Conservation (phyloP, 1,139 yeast species). For the Schwanniomyces etchellsii region DNA sequence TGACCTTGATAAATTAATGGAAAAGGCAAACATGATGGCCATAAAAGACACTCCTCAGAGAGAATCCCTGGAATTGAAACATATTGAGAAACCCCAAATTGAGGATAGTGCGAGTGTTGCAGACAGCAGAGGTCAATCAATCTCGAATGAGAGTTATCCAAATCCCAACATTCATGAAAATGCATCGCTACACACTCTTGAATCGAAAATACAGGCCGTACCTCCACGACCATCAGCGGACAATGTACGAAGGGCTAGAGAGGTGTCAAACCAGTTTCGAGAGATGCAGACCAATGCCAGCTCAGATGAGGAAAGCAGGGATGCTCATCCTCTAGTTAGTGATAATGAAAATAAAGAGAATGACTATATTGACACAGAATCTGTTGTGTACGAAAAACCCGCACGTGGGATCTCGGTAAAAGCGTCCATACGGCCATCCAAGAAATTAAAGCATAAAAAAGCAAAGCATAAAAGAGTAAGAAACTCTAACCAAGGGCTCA, state of each 20-base stretch:
- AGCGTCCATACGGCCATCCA: conserved; percentile 20
- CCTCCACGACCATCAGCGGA: conserved; percentile 38
- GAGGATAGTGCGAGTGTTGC: neutral
- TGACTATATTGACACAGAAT: conserved; percentile 36
- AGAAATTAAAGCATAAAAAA: conserved; percentile 14
- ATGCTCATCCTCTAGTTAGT: too few relatives aligned
- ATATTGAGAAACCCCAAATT: neutral
- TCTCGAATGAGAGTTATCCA: neutral
- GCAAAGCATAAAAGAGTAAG: conserved; percentile 12
- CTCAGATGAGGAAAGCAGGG: conserved; percentile 2
- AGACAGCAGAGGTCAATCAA: conserved; percentile 1
- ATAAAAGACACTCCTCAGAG: conserved; percentile 1
- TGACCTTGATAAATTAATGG: conserved; percentile 38
- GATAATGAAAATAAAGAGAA: conserved; percentile 17
- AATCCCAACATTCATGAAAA: neutral
- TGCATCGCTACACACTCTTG: neutral
- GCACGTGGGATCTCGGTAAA: conserved; percentile 31
- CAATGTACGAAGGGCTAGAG: conserved; percentile 25
- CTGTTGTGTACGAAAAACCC: conserved; percentile 27
- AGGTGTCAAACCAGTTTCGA: conserved; percentile 18
- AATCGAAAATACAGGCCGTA: conserved; percentile 7
- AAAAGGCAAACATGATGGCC: conserved; percentile 24
- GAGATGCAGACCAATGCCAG: conserved; percentile 2
- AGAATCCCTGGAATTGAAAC: neutral
- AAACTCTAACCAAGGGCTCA: conserved; percentile 14